A percentile compares a stretch with the other conserved stretches of the same genome.
These are phyloP conservation scores for Scedosporium minutisporum DNA, from an alignment of 2,329 filamentous ascomycete genomes.

Conservation along the genomic window DNA sequence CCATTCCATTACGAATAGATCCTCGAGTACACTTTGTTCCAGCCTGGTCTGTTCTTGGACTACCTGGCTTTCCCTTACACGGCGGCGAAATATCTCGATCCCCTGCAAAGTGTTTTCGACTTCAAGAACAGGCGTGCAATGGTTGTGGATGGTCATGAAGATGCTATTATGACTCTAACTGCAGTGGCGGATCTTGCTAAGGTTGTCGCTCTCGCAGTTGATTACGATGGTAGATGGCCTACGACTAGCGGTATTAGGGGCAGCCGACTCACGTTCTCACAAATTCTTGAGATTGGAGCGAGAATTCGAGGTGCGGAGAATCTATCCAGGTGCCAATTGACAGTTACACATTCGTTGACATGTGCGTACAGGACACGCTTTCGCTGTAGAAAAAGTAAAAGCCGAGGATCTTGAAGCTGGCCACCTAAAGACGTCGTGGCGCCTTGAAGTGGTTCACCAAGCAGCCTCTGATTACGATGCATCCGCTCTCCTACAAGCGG, in stretches of 20 bases:
- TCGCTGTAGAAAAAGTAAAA: constrained; percentile 32
- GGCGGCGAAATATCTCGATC: constrained; percentile 32
- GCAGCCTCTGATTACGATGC: constrained; percentile 14
- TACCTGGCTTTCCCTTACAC: constrained; percentile 42
- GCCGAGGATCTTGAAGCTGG: constrained; percentile 37
- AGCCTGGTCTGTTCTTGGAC: constrained; percentile 43
- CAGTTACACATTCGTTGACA: not conserved
- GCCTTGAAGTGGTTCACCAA: not conserved
- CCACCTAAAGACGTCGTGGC: not conserved
- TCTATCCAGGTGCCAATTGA: no score
- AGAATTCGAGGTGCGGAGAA: constrained; percentile 28
- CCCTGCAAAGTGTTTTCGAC: constrained; percentile 27
- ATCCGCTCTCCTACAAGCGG: constrained; percentile 14
- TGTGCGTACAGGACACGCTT: not conserved
- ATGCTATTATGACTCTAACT: constrained; percentile 33
- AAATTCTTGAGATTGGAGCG: constrained; percentile 29
- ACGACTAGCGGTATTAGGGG: constrained; percentile 29
- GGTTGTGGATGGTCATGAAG: constrained; percentile 29
- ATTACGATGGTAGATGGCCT: constrained; percentile 34
- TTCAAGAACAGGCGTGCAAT: constrained; percentile 32
- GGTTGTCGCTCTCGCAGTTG: constrained; percentile 29
- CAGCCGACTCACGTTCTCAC: constrained; percentile 20
- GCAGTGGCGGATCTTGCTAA: constrained; percentile 31
- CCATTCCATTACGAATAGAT: constrained; percentile 22
- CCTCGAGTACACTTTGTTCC: constrained; percentile 47